Evolutionary conservation across 768 basidiomycete species (phyloP).

Genomic region (Asterophora lycoperdoides): DNA sequence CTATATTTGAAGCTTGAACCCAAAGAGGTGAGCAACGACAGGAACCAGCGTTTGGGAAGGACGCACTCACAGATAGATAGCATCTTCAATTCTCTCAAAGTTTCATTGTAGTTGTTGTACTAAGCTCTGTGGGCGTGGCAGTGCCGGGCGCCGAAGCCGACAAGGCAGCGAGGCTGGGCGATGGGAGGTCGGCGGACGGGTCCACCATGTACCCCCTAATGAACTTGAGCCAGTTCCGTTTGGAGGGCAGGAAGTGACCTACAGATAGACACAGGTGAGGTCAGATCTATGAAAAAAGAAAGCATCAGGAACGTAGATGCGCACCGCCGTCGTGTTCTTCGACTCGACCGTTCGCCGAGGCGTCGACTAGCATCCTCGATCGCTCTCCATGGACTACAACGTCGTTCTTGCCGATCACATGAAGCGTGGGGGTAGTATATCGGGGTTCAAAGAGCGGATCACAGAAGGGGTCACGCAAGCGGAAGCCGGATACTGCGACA

Average conservation of each 20-base stretch:
- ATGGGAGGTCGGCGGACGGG: constrained; percentile 42
- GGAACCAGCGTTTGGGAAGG: too few relatives aligned
- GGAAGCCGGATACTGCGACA: constrained; percentile 72
- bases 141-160: constrained; percentile 44
- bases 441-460: constrained; percentile 45
- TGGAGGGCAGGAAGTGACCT: constrained; percentile 86
- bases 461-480: constrained; percentile 43
- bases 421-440: constrained; percentile 70
- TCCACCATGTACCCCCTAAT: constrained; percentile 60
- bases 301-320: constrained; percentile 18
- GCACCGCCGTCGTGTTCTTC: constrained; percentile 79
- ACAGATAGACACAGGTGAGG: neutral
- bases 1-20: too few relatives aligned
- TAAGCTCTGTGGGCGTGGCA: constrained; percentile 36
- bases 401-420: constrained; percentile 74
- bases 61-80: neutral
- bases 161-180: constrained; percentile 31
- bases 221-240: constrained; percentile 72
- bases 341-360: constrained; percentile 55
- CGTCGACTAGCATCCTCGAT: constrained; percentile 49
- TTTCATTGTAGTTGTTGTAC: constrained; percentile 23
- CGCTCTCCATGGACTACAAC: constrained; percentile 71
- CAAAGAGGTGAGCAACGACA: too few relatives aligned
- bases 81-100: constrained; percentile 14
- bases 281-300: neutral